Evolutionary conservation across 2,329 filamentous ascomycete species (phyloP), one percentile per base, ranked within the genome.

Genomic region (Alternaria triticimaculans): DNA sequence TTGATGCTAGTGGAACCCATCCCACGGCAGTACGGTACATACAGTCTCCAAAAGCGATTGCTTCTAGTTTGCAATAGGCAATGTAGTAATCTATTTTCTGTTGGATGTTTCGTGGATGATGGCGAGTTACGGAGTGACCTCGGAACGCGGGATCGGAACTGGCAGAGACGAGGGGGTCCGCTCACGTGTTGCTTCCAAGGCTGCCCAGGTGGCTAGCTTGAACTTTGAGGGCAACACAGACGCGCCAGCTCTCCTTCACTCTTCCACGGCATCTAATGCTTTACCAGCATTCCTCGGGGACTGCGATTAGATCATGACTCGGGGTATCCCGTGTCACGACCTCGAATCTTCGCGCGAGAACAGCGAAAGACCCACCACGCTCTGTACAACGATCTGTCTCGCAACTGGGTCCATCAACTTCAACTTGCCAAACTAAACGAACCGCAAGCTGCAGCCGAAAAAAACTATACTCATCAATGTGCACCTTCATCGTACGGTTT

Each of bases 341-440:
- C 33, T 37, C 7, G 14, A 37, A n/a, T 15, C 1, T 7, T n/a
- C 7, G 33, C 30, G 14, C 33, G 4, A 9, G 4, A n/a, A 37
- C 14, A n/a, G 14, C 14, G 14, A 15, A 37, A n/a, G 1, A 37
- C 33, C 7, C n/a, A n/a, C 14, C 14, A 37, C 33, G 33, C 14
- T 37, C 15, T 7, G 33, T 37, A 37, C 33, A 37, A 37, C 33
- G 9, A 37, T 37, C 4, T 9, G 33, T 37, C 3, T 15, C 7
- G 0, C 14, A 15, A 30, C 2, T 11, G 0, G 10, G 1, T 5
- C 26, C 10, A 12, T 28, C 2, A 7, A 15, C 33, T 18, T 18
- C 33, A 4, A 18, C 33, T 41, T 18, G 33, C 33, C 33, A 18
- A 41, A n/a, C 4, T 18, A 4, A 41, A 0, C 9, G 33, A 9